These are phyloP conservation scores for Lyophyllum semitale DNA, from an alignment of 768 basidiomycete species.

Conservation along the genomic window DNA sequence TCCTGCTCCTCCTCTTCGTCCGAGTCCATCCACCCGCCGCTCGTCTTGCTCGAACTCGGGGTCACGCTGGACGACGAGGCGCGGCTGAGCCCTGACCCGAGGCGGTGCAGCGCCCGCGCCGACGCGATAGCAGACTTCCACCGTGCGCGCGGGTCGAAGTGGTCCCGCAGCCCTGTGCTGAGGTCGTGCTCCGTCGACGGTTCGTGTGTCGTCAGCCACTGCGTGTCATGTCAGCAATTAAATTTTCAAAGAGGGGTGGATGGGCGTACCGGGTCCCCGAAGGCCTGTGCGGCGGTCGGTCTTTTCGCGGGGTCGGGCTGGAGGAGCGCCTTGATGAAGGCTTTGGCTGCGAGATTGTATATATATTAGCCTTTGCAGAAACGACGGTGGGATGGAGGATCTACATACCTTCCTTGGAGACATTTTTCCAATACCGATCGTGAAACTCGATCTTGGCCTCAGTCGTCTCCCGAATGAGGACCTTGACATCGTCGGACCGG, in stretches of 20 bases:
- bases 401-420: conserved; percentile 68
- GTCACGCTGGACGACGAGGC: conserved; percentile 28
- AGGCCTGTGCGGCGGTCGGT: conserved; percentile 73
- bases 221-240: neutral
- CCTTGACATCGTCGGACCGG: conserved; percentile 75
- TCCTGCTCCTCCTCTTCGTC: conserved; percentile 43
- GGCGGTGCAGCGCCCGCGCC: conserved; percentile 42
- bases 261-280: conserved; percentile 58
- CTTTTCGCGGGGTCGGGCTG: conserved; percentile 71
- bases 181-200: conserved; percentile 78
- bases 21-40: conserved; percentile 30
- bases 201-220: conserved; percentile 77
- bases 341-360: conserved; percentile 78
- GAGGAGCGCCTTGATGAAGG: conserved; percentile 75
- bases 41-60: conserved; percentile 22
- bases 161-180: conserved; percentile 67
- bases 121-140: conserved; percentile 74
- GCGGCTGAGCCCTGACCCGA: conserved; percentile 30
- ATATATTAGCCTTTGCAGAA: too few relatives aligned
- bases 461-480: conserved; percentile 82
- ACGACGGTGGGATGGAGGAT: too few relatives aligned
- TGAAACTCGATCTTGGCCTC: conserved; percentile 89
- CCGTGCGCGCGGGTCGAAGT: conserved; percentile 75
- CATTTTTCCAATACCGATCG: conserved; percentile 91
- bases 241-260: neutral